Conservation (phyloP, 176 grass and related monocot genomes). For the Hyparrhenia diplandra region DNA sequence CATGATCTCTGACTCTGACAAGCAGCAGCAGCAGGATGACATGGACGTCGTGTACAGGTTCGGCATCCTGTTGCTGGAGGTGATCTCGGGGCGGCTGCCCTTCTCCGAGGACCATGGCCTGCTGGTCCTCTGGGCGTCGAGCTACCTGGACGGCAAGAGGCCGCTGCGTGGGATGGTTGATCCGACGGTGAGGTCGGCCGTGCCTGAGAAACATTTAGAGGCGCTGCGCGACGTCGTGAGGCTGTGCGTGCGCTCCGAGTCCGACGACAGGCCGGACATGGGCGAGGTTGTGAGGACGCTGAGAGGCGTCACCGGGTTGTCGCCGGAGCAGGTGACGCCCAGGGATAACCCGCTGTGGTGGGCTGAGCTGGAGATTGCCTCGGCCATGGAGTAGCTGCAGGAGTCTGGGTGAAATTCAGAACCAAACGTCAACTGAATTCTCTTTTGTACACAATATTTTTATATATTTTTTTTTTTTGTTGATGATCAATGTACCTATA, state of each 20-base stretch:
- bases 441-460: too few species aligned
- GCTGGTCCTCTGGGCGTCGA: slow-evolving; percentile 79
- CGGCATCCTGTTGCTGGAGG: slow-evolving; percentile 72
- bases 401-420: slow-evolving; percentile 15
- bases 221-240: slow-evolving; percentile 53
- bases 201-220: slow-evolving; percentile 33
- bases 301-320: slow-evolving; percentile 41
- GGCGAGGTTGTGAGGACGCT: slow-evolving; percentile 37
- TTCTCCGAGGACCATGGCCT: slow-evolving; percentile 69
- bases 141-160: slow-evolving; percentile 73
- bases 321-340: slow-evolving; percentile 38
- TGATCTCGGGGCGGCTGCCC: slow-evolving; percentile 70
- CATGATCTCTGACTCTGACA: too few species aligned
- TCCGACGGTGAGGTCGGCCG: slow-evolving; percentile 45
- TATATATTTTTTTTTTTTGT: too few species aligned
- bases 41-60: slow-evolving; percentile 54
- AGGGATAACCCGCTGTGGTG: slow-evolving; percentile 69
- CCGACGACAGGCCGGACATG: slow-evolving; percentile 39
- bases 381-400: background rate
- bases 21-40: background rate
- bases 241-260: slow-evolving; percentile 45
- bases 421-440: background rate
- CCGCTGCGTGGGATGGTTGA: slow-evolving; percentile 52
- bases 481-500: too few species aligned
- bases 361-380: slow-evolving; percentile 74